Evolutionary conservation across 2,329 filamentous ascomycete species (phyloP), one percentile per base, ranked within the genome.

Genomic region (Xylaria polymorpha): DNA sequence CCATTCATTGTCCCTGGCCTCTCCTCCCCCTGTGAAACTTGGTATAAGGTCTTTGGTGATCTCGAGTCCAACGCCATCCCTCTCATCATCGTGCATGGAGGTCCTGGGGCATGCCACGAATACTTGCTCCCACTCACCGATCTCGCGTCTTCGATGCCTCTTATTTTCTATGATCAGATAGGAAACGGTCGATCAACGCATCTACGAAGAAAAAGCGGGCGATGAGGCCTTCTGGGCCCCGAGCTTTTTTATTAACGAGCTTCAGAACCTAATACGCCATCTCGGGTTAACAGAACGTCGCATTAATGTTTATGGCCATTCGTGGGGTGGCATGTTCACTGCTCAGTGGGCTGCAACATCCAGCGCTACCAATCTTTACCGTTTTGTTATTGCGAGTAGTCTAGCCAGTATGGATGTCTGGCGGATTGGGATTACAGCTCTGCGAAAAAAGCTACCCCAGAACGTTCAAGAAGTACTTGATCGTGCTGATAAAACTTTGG

Each of bases 71-170:
- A 3, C 87, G 0, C 87, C 85, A 1, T 66, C 9, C 64, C 29
- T 2, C 61, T 20, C 48, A 58, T 73, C 12, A 61, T 55, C 4
- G 64, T 72, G 2, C 68, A 71, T 58, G 69, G 71, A 4, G 71
- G 71, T 6, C 70, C 67, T 0, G 69, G 71, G 1, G 84, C 85
- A 0, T 84, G 84, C n/a, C 88, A 91, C 71, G 83, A 89, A 73
- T 84, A 90, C 74, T 83, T 91, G 3, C 87, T 89, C 22, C 88
- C 89, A 7, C 81, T 92, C 66, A 84, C 88, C 63, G 83, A 86
- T 25, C 84, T 91, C 3, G 41, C 41, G 57, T 32, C 48, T 9
- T 73, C 74, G 46, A 80, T 81, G 22, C 83, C 85, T 0, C 77
- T 86, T 4, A 75, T 68, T 14, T 64, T 59, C 53, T 68, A 68